phyloP scores from a whole-genome alignment of 78 protist species.

The Polysphondylium violaceum region DNA sequence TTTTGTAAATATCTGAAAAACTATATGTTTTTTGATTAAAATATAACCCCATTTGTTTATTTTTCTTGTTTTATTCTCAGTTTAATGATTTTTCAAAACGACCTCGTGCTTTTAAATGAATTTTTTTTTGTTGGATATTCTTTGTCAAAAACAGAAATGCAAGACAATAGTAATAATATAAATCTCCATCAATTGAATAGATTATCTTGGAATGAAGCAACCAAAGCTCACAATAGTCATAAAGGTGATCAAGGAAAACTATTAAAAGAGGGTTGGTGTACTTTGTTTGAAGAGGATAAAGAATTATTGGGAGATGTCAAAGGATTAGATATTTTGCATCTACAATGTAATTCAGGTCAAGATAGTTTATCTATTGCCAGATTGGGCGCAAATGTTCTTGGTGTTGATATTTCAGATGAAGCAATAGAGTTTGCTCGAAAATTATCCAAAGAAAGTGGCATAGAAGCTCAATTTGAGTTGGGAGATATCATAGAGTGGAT shows the following conservation, averaged over 20 bases:
- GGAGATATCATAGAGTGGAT: constrained; percentile 25
- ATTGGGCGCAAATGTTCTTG: constrained; percentile 20
- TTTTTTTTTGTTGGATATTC: too few relatives aligned
- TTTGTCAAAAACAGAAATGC: too few relatives aligned
- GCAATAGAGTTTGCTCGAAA: constrained; percentile 16
- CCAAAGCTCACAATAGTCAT: constrained; percentile 24
- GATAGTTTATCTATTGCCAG: constrained; percentile 26
- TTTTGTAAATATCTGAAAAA: too few relatives aligned
- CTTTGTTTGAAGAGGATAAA: constrained; percentile 21
- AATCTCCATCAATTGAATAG: too few relatives aligned
- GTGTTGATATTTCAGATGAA: constrained; percentile 34
- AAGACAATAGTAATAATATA: too few relatives aligned
- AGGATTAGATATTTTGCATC: constrained; percentile 17
- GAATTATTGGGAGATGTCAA: background rate
- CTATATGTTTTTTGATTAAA: too few relatives aligned
- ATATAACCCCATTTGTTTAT: too few relatives aligned
- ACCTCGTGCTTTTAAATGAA: too few relatives aligned
- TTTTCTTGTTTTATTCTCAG: too few relatives aligned
- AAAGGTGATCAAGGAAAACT: constrained; percentile 22
- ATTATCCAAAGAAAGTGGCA: constrained; percentile 7
- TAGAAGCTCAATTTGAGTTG: background rate
- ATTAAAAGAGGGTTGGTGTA: background rate
- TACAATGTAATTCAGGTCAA: constrained; percentile 41
- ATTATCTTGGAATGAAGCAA: constrained; percentile 21
- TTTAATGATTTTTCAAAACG: too few relatives aligned